Evolutionary conservation across 163 green algal species (phyloP).

Genomic region (Chlorella variabilis): DNA sequence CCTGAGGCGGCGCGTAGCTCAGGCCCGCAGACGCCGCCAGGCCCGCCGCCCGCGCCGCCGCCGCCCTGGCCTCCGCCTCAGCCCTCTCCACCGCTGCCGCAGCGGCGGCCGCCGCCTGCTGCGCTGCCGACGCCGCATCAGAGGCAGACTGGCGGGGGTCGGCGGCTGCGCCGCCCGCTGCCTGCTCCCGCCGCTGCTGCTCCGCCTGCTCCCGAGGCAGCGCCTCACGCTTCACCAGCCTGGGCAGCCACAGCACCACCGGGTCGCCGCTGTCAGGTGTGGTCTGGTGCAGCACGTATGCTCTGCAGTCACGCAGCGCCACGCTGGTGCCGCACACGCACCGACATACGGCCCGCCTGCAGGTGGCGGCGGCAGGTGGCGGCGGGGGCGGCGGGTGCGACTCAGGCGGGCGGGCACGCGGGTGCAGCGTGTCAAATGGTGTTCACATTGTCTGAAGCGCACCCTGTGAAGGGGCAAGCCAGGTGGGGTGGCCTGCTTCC

Average conservation of each 20-base stretch:
- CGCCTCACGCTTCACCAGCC: constrained; percentile 1
- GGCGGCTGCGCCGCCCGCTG: neutral
- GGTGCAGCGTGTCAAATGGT: no score
- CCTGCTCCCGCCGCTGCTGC: neutral
- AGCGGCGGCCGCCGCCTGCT: neutral
- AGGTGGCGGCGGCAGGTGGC: no score
- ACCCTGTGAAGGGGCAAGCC: no score
- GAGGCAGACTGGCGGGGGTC: no score
- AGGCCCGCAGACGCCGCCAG: constrained; percentile 36
- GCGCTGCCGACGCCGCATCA: neutral
- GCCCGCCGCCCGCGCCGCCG: constrained; percentile 9
- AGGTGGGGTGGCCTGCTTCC: no score
- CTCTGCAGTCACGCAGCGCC: neutral
- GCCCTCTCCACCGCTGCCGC: neutral
- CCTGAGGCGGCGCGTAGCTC: constrained; percentile 17
- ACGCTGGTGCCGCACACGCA: constrained; percentile 8
- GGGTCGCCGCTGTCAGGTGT: neutral
- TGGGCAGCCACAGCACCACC: constrained; percentile 18
- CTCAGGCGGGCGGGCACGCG: no score
- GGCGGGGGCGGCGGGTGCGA: no score
- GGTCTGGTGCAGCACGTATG: neutral
- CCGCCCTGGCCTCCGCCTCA: neutral
- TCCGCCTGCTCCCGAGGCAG: neutral
- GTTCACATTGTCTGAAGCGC: no score
- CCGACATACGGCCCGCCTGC: neutral